Conservation (phyloP, 768 basidiomycete genomes). For the Naganishia friedmannii region DNA sequence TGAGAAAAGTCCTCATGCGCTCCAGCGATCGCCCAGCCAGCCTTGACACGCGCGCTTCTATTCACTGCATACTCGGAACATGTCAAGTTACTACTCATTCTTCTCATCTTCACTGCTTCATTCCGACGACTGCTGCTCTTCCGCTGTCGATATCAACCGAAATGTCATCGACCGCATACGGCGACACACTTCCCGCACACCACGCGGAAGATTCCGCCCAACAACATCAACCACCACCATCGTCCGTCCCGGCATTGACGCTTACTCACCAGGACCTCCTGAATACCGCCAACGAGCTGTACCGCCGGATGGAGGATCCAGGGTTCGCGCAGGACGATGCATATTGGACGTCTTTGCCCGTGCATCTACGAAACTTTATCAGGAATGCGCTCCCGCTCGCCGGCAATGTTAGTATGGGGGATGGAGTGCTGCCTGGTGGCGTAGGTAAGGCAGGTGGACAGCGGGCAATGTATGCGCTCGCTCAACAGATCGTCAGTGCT, state of each 20-base stretch:
- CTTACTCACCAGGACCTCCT: conserved; percentile 62
- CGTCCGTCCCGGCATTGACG: conserved; percentile 26
- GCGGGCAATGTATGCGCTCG: conserved; percentile 66
- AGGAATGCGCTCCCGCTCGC: conserved; percentile 56
- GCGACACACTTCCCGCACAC: neutral
- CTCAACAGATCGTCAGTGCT: conserved; percentile 60
- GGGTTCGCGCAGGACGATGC: conserved; percentile 60
- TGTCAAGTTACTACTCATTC: too few relatives aligned
- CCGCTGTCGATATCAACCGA: neutral
- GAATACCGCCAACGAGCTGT: conserved; percentile 64
- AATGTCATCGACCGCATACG: conserved; percentile 4
- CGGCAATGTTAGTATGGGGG: conserved; percentile 36
- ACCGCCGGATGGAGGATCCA: conserved; percentile 58
- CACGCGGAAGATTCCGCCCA: neutral
- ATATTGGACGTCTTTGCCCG: conserved; percentile 68
- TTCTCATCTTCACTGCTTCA: too few relatives aligned
- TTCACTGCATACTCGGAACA: too few relatives aligned
- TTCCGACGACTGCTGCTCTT: neutral
- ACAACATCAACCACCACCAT: neutral
- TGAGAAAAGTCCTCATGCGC: too few relatives aligned
- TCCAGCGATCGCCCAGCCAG: too few relatives aligned
- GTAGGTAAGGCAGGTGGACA: conserved; percentile 55
- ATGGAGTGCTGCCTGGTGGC: conserved; percentile 31
- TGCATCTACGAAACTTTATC: conserved; percentile 68
- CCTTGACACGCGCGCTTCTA: too few relatives aligned